Percentiles rank a stretch among this genome's conserved stretches.
These are phyloP conservation scores for Carex kokanica DNA, from an alignment of 176 grass and related monocot genomes.

Conservation along the genomic window DNA sequence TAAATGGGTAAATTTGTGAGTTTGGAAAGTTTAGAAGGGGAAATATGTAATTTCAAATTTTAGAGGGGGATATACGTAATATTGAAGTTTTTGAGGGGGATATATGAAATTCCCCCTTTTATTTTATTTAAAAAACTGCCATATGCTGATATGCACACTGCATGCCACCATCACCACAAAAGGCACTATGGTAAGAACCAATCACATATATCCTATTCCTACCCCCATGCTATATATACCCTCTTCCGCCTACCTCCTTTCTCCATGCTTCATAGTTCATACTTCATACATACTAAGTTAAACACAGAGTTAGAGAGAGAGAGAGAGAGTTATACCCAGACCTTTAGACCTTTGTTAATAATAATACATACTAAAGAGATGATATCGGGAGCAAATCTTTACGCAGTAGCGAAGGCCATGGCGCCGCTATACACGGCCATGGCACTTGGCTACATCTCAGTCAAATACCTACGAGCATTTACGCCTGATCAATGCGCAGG, in stretches of 20 bases:
- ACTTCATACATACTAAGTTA: neutral
- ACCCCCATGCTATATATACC: slow-evolving; percentile 12
- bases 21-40: too few relatives aligned
- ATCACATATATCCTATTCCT: neutral
- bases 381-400: slow-evolving; percentile 21
- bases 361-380: slow-evolving; percentile 5
- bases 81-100: too few relatives aligned
- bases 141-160: neutral
- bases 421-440: slow-evolving; percentile 77
- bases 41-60: too few relatives aligned
- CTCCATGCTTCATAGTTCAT: neutral
- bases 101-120: too few relatives aligned
- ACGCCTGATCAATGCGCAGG: slow-evolving; percentile 65
- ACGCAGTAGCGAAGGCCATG: slow-evolving; percentile 66
- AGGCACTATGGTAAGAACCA: neutral
- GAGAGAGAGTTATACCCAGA: too few relatives aligned
- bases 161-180: slow-evolving; percentile 3
- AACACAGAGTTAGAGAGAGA: neutral
- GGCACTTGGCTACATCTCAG: slow-evolving; percentile 57
- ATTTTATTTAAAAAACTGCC: too few relatives aligned
- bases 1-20: too few relatives aligned
- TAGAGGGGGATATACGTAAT: too few relatives aligned
- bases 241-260: neutral
- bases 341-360: too few relatives aligned
- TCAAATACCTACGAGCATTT: slow-evolving; percentile 55